Base-by-base conservation (phyloP, 768 basidiomycete genomes). In the Russula brevipes region DNA sequence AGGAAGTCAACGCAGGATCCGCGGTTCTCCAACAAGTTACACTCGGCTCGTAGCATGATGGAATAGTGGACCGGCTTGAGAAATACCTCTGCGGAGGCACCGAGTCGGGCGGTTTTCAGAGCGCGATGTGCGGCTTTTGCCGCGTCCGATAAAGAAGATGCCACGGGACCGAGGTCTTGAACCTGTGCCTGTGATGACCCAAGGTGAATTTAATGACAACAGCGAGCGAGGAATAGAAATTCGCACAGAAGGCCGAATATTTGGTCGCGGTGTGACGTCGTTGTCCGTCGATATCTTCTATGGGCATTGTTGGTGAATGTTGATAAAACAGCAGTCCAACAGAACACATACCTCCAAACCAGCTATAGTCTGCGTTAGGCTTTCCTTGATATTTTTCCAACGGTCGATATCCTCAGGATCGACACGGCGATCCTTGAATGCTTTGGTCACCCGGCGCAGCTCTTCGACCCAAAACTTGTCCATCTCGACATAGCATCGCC, bases 371-470 rank as follows among this genome's bases (percentile, higher is more conserved):
- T 33, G 49, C n/a, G 35, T 5, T 9, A 51, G 16, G 49, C 49
- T 51, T 9, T n/a, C 57, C 49, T 5, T 24, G 49, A 42, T n/a
- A 31, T 2, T 6, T 36, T 14, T 39, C 57, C 57, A 59, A 3
- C 49, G 38, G 31, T 59, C 17, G 39, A 44, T 51, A 51, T 59
- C 57, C 7, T 42, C 57, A 33, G 30, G 54, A 14, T 56, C 55
- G 5, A 46, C 9, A 9, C 41, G 41, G 31, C 17, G 42, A 33
- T 42, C 2, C 16, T 55, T 33, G 1, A 55, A 17, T 5, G 54
- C 41, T 17, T 33, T 33, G 0, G 41, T 17, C 41, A n/a, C 31
- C 4, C 42, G 41, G 16, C 16, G 1, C 42, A 55, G 16, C 5
- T 46, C 24, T 24, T 24, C 24, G 24, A 24, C 24, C 24, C 24